Percentiles rank a stretch among this genome's conserved stretches.
phyloP scores from a whole-genome alignment of 148 eudicot species.

The Cornus kousa region DNA sequence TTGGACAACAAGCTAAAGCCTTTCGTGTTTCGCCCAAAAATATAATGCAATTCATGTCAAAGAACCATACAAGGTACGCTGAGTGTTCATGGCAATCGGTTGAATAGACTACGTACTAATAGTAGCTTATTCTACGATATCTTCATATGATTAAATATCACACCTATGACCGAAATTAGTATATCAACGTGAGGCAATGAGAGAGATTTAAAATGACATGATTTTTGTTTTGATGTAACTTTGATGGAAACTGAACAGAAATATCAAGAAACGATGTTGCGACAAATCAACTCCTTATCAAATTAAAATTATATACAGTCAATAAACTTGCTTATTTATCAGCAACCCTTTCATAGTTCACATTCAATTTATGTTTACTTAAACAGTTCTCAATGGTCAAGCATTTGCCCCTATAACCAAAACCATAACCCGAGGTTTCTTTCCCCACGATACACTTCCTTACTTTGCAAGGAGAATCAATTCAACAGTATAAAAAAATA shows the following conservation, averaged over 20 bases:
- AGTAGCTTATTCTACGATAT: no score
- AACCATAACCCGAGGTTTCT: background rate
- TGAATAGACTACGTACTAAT: no score
- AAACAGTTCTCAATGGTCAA: background rate
- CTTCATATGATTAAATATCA: no score
- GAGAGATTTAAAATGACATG: background rate
- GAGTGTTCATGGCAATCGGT: no score
- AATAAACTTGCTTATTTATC: background rate
- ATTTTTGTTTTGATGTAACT: background rate
- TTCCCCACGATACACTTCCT: background rate
- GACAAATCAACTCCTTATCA: background rate
- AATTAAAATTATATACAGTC: background rate
- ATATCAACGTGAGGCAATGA: background rate
- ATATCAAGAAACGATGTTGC: background rate
- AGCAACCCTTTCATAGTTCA: background rate
- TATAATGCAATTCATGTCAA: no score
- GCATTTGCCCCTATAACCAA: background rate
- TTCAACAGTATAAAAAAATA: background rate
- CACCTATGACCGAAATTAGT: background rate
- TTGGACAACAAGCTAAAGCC: no score
- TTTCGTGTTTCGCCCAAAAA: no score
- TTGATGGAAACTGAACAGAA: background rate
- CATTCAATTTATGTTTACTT: no score
- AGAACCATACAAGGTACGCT: no score
- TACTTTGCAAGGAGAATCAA: background rate